phyloP scores from a whole-genome alignment of 108 stramenopile species.

The Nitzschia sp. region DNA sequence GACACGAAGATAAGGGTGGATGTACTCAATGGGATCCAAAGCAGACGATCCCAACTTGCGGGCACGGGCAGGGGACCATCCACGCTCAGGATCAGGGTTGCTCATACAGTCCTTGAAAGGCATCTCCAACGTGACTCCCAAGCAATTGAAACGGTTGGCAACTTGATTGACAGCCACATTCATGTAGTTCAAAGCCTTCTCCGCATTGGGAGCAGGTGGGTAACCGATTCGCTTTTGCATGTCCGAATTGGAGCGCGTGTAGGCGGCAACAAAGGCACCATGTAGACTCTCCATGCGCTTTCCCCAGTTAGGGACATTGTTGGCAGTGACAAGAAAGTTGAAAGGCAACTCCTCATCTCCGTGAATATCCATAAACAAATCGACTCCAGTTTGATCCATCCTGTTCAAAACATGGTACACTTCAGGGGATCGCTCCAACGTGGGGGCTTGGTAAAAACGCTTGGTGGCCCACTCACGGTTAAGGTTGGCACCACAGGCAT shows the following conservation, averaged over 20 bases:
- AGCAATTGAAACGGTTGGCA: slow-evolving; percentile 72
- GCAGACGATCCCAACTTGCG: slow-evolving; percentile 61
- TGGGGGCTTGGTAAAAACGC: slow-evolving; percentile 73
- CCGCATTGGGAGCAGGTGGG: slow-evolving; percentile 44
- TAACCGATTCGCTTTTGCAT: slow-evolving; percentile 79
- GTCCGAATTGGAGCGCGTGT: slow-evolving; percentile 65
- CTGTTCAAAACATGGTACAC: slow-evolving; percentile 72
- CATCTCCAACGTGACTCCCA: slow-evolving; percentile 82
- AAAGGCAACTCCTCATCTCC: slow-evolving; percentile 87
- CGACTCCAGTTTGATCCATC: slow-evolving; percentile 80
- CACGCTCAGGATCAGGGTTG: slow-evolving; percentile 58
- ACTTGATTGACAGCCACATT: slow-evolving; percentile 87
- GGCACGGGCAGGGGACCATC: slow-evolving; percentile 66
- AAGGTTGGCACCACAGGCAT: slow-evolving; percentile 77
- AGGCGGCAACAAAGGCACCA: slow-evolving; percentile 76
- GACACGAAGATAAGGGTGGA: slow-evolving; percentile 68
- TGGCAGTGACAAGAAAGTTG: slow-evolving; percentile 76
- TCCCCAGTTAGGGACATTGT: slow-evolving; percentile 72
- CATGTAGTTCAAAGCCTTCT: slow-evolving; percentile 49
- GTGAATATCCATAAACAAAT: slow-evolving; percentile 85
- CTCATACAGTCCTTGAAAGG: slow-evolving; percentile 83
- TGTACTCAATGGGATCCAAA: slow-evolving; percentile 61
- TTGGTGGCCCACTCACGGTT: slow-evolving; percentile 87
- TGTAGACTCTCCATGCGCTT: slow-evolving; percentile 66
- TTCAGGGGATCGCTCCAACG: slow-evolving; percentile 77